Conservation (phyloP, 2,329 filamentous ascomycete species). For the Sclerotinia glacialis region DNA sequence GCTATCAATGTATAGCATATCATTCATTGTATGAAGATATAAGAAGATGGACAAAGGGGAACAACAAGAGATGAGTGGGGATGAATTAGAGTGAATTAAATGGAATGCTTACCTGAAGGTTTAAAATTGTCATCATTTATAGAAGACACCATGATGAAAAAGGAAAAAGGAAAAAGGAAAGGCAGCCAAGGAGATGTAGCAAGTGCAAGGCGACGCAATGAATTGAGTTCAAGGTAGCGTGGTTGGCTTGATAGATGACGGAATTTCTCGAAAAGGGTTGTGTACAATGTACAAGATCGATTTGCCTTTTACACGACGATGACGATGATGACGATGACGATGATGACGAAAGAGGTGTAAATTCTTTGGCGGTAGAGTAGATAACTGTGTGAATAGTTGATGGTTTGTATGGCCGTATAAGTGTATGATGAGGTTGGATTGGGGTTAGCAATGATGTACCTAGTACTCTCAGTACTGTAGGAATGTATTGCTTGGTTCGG, state of each 20-base stretch:
- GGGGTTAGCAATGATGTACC: background rate
- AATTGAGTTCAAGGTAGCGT: background rate
- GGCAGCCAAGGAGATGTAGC: background rate
- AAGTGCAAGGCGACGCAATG: background rate
- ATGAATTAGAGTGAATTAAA: background rate
- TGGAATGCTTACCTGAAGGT: background rate
- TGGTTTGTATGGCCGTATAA: background rate
- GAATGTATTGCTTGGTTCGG: background rate
- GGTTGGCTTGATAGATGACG: background rate
- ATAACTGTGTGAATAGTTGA: background rate
- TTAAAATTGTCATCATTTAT: background rate
- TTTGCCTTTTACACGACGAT: background rate
- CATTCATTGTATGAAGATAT: background rate
- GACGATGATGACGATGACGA: conserved; percentile 17
- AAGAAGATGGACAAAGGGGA: background rate
- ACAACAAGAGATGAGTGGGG: no score
- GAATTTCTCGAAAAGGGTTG: background rate
- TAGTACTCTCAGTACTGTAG: background rate
- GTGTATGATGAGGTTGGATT: background rate
- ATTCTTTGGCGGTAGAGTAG: background rate
- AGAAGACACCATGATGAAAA: conserved; percentile 2
- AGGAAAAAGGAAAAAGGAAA: background rate
- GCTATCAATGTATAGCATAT: background rate
- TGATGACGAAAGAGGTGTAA: conserved; percentile 1
- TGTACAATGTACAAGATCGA: background rate